phyloP scores from a whole-genome alignment of 306 rosid genomes.

The Castanospermum australe region DNA sequence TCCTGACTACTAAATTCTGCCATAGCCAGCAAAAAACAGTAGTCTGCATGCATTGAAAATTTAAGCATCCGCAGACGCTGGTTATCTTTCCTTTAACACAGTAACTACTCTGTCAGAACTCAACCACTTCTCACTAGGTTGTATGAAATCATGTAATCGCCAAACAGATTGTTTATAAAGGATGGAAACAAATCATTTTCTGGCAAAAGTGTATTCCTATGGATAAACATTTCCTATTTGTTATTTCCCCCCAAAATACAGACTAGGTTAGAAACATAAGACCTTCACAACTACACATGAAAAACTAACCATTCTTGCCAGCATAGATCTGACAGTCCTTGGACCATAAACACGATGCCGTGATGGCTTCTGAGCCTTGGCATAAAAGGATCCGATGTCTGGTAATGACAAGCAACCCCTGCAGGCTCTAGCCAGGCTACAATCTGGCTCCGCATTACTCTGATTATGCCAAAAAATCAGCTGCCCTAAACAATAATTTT shows the following conservation, averaged over 20 bases:
- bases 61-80: not conserved
- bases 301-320: conserved; percentile 86
- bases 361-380: conserved; percentile 83
- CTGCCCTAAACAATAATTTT: conserved; percentile 96
- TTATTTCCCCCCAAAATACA: not conserved
- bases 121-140: not conserved
- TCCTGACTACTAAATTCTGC: not conserved
- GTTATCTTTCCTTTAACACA: not conserved
- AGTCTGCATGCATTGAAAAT: not conserved
- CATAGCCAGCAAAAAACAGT: not conserved
- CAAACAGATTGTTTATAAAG: not conserved
- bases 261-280: not conserved
- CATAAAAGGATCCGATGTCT: conserved; percentile 83
- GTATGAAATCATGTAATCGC: not conserved
- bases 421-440: conserved; percentile 65
- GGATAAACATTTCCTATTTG: not conserved
- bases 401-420: conserved; percentile 94
- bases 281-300: not conserved
- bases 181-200: not conserved
- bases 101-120: not conserved
- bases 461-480: conserved; percentile 96
- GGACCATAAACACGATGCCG: conserved; percentile 91
- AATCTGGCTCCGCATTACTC: conserved; percentile 79
- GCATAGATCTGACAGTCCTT: conserved; percentile 80
- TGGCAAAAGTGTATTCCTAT: not conserved